Conservation (phyloP, 2,329 filamentous ascomycete genomes). For the Aspergillus sp. region DNA sequence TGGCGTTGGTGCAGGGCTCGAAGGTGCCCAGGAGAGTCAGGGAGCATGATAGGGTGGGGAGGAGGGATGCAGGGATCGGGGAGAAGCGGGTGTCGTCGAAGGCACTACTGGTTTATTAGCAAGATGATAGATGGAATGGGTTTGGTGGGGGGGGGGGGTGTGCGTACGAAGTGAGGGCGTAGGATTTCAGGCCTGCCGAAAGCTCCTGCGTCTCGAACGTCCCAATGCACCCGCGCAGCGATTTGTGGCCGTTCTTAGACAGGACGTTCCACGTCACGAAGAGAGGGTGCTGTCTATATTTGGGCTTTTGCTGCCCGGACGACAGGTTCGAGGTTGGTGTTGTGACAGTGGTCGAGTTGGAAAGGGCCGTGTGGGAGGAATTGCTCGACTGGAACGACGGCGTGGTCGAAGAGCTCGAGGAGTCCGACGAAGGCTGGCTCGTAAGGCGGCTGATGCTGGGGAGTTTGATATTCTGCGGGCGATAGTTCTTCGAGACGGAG, state of each 20-base stretch:
- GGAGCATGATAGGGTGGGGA: slow-evolving; percentile 42
- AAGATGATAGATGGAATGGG: slow-evolving; percentile 1
- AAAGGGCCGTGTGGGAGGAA: slow-evolving; percentile 38
- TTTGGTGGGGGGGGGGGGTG: slow-evolving; percentile 2
- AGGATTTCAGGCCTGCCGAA: slow-evolving; percentile 61
- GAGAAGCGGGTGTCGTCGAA: slow-evolving; percentile 55
- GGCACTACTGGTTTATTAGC: slow-evolving; percentile 36
- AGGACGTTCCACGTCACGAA: slow-evolving; percentile 93
- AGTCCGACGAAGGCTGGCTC: slow-evolving; percentile 26
- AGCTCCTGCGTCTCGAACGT: slow-evolving; percentile 78
- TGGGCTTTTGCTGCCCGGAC: slow-evolving; percentile 19
- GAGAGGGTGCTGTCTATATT: slow-evolving; percentile 54
- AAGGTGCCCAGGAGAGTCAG: slow-evolving; percentile 83
- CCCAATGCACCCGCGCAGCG: slow-evolving; percentile 86
- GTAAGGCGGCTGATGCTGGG: slow-evolving; percentile 27
- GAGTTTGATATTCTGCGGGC: slow-evolving; percentile 17
- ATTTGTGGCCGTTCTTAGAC: slow-evolving; percentile 50
- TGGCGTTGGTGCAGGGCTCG: slow-evolving; percentile 59
- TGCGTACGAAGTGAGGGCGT: slow-evolving; percentile 69
- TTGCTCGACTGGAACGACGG: slow-evolving; percentile 39
- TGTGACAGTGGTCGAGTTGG: slow-evolving; percentile 32
- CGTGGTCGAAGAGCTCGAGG: slow-evolving; percentile 31
- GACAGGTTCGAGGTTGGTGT: slow-evolving; percentile 30
- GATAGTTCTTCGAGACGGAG: slow-evolving; percentile 7
- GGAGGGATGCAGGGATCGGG: slow-evolving; percentile 45